Evolutionary conservation across 176 grass and related monocot species (phyloP).

Genomic region (Eleusine indica): DNA sequence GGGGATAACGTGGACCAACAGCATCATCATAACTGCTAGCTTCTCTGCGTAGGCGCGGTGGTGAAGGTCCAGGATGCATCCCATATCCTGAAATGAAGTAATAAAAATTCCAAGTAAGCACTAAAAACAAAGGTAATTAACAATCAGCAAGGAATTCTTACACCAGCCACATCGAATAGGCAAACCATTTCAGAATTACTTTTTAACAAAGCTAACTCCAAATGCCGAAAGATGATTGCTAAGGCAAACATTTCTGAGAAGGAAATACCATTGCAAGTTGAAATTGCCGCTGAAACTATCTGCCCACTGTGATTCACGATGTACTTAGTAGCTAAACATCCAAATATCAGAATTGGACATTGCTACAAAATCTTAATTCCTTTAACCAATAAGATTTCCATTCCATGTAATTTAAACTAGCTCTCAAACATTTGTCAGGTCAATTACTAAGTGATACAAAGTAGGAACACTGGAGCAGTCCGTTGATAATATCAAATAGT

Average conservation of each 20-base stretch:
- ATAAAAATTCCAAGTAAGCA: constrained; percentile 36
- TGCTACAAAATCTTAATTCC: constrained; percentile 43
- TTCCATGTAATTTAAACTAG: constrained; percentile 18
- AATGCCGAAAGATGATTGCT: constrained; percentile 35
- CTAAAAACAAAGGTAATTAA: constrained; percentile 19
- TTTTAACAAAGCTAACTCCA: constrained; percentile 37
- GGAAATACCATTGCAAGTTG: constrained; percentile 52
- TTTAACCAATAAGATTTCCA: constrained; percentile 23
- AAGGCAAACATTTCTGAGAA: constrained; percentile 49
- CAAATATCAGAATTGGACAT: constrained; percentile 27
- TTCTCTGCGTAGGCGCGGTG: constrained; percentile 55
- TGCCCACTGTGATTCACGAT: constrained; percentile 21
- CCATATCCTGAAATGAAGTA: constrained; percentile 65
- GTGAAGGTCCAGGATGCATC: constrained; percentile 62
- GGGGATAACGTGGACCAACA: constrained; percentile 49
- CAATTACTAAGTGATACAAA: constrained; percentile 19
- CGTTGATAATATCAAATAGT: constrained; percentile 29
- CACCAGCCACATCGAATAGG: constrained; percentile 44
- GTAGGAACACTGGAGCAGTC: constrained; percentile 4
- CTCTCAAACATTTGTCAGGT: constrained; percentile 28
- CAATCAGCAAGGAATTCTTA: constrained; percentile 54
- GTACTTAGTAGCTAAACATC: constrained; percentile 50
- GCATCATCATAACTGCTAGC: constrained; percentile 48
- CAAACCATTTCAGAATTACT: constrained; percentile 56
- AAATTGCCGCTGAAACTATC: constrained; percentile 42